Evolutionary conservation across 768 basidiomycete species (phyloP), one percentile per base, ranked within the genome.

Genomic region (Podaxis carcinomalis): DNA sequence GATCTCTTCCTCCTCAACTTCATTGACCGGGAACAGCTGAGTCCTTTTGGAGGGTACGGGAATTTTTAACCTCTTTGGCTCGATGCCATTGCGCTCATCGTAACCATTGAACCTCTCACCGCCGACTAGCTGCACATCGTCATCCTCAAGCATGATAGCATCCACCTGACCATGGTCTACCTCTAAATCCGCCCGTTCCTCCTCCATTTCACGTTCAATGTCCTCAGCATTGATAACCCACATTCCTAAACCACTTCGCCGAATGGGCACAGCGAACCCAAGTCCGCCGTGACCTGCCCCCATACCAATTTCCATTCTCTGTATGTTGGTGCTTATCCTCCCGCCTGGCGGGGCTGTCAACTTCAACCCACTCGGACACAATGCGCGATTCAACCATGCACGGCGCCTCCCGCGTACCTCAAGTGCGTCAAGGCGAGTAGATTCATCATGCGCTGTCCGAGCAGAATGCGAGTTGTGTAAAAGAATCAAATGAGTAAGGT

Each of bases 351-450:
- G 50, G 16, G 21, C 19, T 16, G 51, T 60, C 39, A 60, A 36
- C 16, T 35, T 37, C 23, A 61, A 27, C 11, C 59, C 59, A 49
- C 39, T 61, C 62, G 58, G 32, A 14, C 65, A 64, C 47, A 82
- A 76, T 19, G 78, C 77, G 37, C 80, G 75, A 63, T 83, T 83
- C 57, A 83, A 77, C 89, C 89, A 91, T 5, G 89, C 89, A 9
- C 87, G 77, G 32, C 89, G 78, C 40, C 83, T 78, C 36, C 83
- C 81, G 63, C 80, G 81, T 42, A 83, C 76, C 68, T 87, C 86
- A 23, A 90, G 74, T 5, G 83, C 70, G 14, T 73, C 70, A 27
- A 77, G 75, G 39, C 76, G 79, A 23, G 74, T 76, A 40, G 69
- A 69, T 36, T 75, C 68, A 65, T 75, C 81, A 61, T 71, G 76